These are phyloP conservation scores for Turritis glabra DNA, from an alignment of 345 rosid genomes.

Conservation along the genomic window DNA sequence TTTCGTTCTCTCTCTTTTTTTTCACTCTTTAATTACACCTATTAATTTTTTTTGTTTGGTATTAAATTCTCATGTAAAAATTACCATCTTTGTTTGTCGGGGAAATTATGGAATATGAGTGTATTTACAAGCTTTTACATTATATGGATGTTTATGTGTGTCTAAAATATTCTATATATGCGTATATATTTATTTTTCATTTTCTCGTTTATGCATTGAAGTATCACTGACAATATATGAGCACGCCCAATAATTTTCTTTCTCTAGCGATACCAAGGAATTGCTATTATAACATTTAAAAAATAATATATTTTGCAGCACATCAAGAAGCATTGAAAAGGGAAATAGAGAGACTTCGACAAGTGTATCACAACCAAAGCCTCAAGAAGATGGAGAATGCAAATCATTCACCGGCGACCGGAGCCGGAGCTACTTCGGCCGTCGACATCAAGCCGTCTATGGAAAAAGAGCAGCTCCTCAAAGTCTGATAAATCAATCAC, in stretches of 20 bases:
- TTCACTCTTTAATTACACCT: not conserved
- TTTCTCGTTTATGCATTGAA: constrained; percentile 4
- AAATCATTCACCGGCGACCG: constrained; percentile 20
- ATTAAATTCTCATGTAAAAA: not conserved
- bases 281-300: too few relatives aligned
- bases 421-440: constrained; percentile 24
- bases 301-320: constrained; percentile 47
- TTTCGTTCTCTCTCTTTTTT: not conserved
- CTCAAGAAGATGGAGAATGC: constrained; percentile 45
- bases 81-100: too few relatives aligned
- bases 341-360: constrained; percentile 87
- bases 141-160: not conserved
- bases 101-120: not conserved
- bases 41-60: too few relatives aligned
- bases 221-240: constrained; percentile 19
- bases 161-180: not conserved
- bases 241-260: constrained; percentile 16
- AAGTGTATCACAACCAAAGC: constrained; percentile 69
- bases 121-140: not conserved
- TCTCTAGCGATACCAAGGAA: not conserved
- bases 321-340: constrained; percentile 84
- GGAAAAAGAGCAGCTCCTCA: constrained; percentile 45
- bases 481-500: constrained; percentile 32
- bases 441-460: constrained; percentile 34
- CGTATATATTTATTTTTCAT: not conserved